Evolutionary conservation across 1,139 yeast genomes (phyloP), one percentile per base, ranked within the genome.

Genomic region (Nakaseomyces nivariensis): DNA sequence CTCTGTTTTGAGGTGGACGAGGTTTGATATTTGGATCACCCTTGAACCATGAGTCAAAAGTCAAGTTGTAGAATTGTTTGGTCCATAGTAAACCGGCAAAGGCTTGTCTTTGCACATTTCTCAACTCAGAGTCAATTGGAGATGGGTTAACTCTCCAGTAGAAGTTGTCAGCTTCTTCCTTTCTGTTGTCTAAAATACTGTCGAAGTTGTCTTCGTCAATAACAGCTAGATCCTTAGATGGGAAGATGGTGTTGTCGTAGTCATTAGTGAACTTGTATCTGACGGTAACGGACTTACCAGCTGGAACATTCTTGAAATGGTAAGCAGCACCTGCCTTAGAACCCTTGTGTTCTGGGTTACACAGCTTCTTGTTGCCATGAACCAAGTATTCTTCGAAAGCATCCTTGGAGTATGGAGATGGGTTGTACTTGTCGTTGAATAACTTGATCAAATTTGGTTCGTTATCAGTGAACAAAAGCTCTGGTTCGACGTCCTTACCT

Each of bases 81-180:
- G 94, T 82, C 97, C 97, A 89, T 61, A 89, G 72, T 68, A 89
- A 74, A 0, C 96, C 96, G 8, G 96, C 89, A 67, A 87, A 85
- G 0, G 96, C 95, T 70, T 89, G 96, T 62, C 96, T 78, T 71
- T 89, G 96, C 50, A 89, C 83, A 61, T 78, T 81, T 64, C 96
- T 75, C 60, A 88, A 73, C 51, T 85, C 87, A 54, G 85, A 90
- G 37, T 86, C 77, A 56, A 87, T 77, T 34, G 96, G 96, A 62
- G 85, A 68, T 4, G 96, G 96, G 26, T 90, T 77, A 45, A 89
- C 77, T 62, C 84, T 79, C 88, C 92, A 86, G 70, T 88, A 89
- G 67, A 89, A 89, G 45, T 88, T 92, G 62, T 89, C 96, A 7
- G 96, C 96, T 61, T 89, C 97, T 53, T 79, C 84, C 61, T 83